Conservation (phyloP, 345 rosid species). For the Hibiscus trionum region DNA sequence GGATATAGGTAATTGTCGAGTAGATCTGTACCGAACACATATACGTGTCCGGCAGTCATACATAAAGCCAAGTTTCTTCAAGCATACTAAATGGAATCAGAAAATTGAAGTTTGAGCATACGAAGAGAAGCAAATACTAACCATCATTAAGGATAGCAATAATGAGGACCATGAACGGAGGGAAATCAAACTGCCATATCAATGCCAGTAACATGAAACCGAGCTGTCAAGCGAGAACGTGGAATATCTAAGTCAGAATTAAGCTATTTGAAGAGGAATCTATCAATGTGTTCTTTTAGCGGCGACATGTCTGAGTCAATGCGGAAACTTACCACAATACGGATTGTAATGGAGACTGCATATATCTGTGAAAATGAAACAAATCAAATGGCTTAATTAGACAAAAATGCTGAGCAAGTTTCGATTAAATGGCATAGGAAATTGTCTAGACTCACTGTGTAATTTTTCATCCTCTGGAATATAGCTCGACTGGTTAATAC, state of each 20-base stretch:
- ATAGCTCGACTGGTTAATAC: constrained; percentile 56
- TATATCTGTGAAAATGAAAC: constrained; percentile 49
- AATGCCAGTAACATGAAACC: constrained; percentile 61
- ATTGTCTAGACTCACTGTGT: constrained; percentile 31
- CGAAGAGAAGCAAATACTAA: constrained; percentile 13
- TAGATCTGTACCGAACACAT: no score
- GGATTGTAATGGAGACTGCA: constrained; percentile 80
- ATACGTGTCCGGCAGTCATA: no score
- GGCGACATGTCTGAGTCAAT: not conserved
- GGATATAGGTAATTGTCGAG: no score
- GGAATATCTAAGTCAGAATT: not conserved
- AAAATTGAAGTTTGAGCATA: not conserved
- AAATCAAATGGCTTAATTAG: constrained; percentile 3
- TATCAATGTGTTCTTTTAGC: not conserved
- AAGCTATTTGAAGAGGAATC: not conserved
- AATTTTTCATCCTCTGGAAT: constrained; percentile 64
- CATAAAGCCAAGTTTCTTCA: no score
- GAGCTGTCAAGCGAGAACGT: constrained; percentile 27
- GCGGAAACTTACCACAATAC: constrained; percentile 54
- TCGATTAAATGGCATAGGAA: not conserved
- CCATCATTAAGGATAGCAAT: constrained; percentile 57
- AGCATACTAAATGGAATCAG: not conserved
- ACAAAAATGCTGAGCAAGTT: not conserved
- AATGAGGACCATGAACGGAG: constrained; percentile 61
- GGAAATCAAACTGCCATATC: constrained; percentile 60